A percentile compares a stretch with the other conserved stretches of the same genome.
Conservation (phyloP, 2,329 filamentous ascomycete species). For the Hortaea sp. region DNA sequence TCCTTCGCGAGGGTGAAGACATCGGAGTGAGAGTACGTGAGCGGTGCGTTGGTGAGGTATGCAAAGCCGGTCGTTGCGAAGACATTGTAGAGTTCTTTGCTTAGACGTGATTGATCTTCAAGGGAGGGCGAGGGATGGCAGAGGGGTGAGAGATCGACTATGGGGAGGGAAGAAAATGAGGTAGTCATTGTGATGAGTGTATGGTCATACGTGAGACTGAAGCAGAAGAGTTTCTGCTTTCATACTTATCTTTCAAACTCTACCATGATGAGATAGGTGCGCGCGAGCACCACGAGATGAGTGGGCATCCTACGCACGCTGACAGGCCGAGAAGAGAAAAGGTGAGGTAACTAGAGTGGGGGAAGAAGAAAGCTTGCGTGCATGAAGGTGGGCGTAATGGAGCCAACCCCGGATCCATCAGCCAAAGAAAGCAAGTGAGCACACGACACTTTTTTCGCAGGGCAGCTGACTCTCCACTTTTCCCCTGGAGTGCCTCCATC, state of each 20-base stretch:
- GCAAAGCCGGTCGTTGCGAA: constrained; percentile 39
- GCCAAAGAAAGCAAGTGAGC: neutral
- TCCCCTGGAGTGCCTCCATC: too few relatives aligned
- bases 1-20: constrained; percentile 31
- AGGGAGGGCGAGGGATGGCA: constrained; percentile 15
- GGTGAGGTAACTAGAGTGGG: neutral
- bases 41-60: constrained; percentile 34
- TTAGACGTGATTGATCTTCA: constrained; percentile 23
- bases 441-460: neutral
- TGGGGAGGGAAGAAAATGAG: constrained; percentile 32
- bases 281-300: neutral
- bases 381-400: neutral
- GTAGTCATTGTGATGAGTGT: constrained; percentile 27
- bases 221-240: neutral
- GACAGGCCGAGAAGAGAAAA: too few relatives aligned
- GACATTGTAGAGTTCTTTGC: constrained; percentile 30
- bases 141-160: constrained; percentile 32
- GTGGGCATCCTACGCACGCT: too few relatives aligned
- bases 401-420: neutral
- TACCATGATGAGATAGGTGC: neutral
- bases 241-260: neutral
- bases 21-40: constrained; percentile 33
- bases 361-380: neutral
- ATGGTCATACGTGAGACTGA: neutral
- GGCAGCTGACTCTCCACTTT: too few relatives aligned